Conservation (phyloP, 192 early-diverging fungal species). For the Phlyctochytrium arcticum region DNA sequence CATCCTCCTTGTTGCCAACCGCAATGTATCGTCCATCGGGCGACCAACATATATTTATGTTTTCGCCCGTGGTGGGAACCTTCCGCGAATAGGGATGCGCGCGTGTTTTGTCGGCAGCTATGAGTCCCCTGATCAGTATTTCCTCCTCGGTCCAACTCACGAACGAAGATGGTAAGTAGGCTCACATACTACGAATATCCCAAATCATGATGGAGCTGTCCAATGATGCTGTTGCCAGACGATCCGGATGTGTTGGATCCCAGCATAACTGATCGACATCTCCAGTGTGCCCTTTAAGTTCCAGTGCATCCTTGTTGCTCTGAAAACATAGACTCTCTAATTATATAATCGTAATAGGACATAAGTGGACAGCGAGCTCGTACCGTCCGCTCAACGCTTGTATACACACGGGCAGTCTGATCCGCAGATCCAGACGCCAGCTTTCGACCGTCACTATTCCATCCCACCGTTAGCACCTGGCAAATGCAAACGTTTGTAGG, state of each 20-base stretch:
- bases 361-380: neutral
- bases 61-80: constrained; percentile 69
- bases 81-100: constrained; percentile 47
- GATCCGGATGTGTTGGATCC: constrained; percentile 70
- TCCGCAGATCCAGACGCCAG: constrained; percentile 73
- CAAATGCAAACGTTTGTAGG: neutral
- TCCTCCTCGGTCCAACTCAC: neutral
- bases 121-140: neutral
- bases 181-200: constrained; percentile 67
- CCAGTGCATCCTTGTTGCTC: constrained; percentile 50
- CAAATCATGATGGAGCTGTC: constrained; percentile 78
- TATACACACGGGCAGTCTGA: constrained; percentile 68
- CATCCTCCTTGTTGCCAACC: constrained; percentile 81
- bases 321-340: too few relatives aligned
- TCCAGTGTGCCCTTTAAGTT: constrained; percentile 71
- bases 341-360: neutral
- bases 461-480: constrained; percentile 66
- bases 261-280: constrained; percentile 76
- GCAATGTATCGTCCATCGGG: constrained; percentile 73
- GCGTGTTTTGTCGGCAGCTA: constrained; percentile 35
- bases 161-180: neutral
- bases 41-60: constrained; percentile 83
- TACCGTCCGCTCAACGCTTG: constrained; percentile 53
- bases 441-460: constrained; percentile 65
- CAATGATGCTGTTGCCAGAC: constrained; percentile 69